These are phyloP conservation scores for Phytophthora chlamydospora DNA, from an alignment of 352 stramenopile genomes.

Conservation along the genomic window DNA sequence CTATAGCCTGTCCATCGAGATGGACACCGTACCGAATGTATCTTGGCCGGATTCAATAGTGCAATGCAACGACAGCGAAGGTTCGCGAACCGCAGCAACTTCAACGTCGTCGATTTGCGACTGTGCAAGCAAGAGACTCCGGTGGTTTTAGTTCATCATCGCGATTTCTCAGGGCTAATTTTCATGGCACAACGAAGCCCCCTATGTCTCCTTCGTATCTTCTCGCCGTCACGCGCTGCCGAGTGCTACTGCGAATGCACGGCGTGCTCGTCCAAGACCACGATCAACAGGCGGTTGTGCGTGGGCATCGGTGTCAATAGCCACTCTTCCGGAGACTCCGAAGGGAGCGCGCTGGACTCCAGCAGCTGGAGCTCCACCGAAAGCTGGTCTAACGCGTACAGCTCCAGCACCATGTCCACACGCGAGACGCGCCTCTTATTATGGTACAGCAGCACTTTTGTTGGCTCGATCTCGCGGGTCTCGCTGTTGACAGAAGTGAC, in stretches of 20 bases:
- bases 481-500: constrained; percentile 6
- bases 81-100: constrained; percentile 2
- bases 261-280: constrained; percentile 32
- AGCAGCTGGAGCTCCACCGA: constrained; percentile 31
- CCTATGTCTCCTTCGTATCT: neutral
- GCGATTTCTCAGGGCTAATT: constrained; percentile 9
- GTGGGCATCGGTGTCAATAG: constrained; percentile 33
- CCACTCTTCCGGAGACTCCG: constrained; percentile 23
- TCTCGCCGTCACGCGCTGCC: neutral
- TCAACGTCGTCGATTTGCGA: neutral
- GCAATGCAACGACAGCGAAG: constrained; percentile 12
- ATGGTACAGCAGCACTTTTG: constrained; percentile 44
- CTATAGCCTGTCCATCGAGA: too few relatives aligned
- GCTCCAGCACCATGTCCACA: constrained; percentile 35
- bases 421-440: constrained; percentile 52
- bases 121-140: neutral
- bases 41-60: too few relatives aligned
- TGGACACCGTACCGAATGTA: too few relatives aligned
- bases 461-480: constrained; percentile 25
- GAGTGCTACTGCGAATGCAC: constrained; percentile 8
- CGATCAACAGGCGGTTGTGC: constrained; percentile 39
- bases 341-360: neutral
- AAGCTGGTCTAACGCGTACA: constrained; percentile 38
- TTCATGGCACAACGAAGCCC: constrained; percentile 1
- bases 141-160: constrained; percentile 1